Evolutionary conservation across 1,284 basidiomycete genomes (phyloP).

Genomic region (Porphyrellus sp.): DNA sequence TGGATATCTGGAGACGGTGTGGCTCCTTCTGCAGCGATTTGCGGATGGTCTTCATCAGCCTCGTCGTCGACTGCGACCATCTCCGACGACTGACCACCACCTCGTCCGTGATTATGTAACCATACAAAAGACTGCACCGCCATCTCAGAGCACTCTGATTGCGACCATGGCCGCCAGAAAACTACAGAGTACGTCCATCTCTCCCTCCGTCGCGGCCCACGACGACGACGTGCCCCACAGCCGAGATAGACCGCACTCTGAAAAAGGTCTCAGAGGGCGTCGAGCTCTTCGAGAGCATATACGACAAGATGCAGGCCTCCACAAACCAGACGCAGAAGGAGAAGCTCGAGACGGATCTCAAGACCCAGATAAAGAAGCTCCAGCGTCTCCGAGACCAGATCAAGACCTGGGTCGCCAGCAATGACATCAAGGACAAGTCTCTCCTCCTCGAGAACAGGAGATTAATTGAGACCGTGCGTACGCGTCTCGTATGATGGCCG

Average conservation of each 20-base stretch:
- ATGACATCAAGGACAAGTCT: slow-evolving; percentile 99
- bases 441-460: slow-evolving; percentile 89
- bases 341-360: slow-evolving; percentile 92
- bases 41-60: slow-evolving; percentile 78
- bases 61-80: background rate
- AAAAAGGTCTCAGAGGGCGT: slow-evolving; percentile 94
- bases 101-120: background rate
- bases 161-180: slow-evolving; percentile 75
- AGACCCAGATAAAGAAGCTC: slow-evolving; percentile 99
- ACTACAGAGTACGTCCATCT: slow-evolving; percentile 61
- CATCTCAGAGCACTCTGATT: slow-evolving; percentile 6
- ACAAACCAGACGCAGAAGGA: slow-evolving; percentile 96
- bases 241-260: slow-evolving; percentile 94
- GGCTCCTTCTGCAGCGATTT: slow-evolving; percentile 70
- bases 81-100: background rate
- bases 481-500: background rate
- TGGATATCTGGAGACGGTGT: slow-evolving; percentile 60
- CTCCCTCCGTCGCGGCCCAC: fast-evolving
- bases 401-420: slow-evolving; percentile 97
- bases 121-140: background rate
- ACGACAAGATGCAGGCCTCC: slow-evolving; percentile 93
- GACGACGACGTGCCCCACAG: slow-evolving; percentile 39
- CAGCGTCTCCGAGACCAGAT: slow-evolving; percentile 98
- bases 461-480: slow-evolving; percentile 93
- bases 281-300: slow-evolving; percentile 92